A percentile compares a stretch with the other conserved stretches of the same genome.
Evolutionary conservation across 1,139 yeast genomes (phyloP).

Genomic region (Diutina scorzettiae): DNA sequence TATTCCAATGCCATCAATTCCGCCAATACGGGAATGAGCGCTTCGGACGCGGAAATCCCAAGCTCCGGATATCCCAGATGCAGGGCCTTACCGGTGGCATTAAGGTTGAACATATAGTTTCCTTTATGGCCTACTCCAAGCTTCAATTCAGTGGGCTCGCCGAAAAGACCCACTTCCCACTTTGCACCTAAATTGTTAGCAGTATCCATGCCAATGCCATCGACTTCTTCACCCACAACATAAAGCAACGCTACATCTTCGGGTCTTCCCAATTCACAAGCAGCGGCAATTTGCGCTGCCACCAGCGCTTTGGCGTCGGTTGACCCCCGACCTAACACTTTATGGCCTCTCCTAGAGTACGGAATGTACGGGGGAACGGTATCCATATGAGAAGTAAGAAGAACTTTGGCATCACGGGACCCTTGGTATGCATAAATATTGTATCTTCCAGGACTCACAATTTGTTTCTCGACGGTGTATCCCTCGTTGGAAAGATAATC

Average conservation of each 20-base stretch:
- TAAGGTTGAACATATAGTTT: constrained; percentile 26
- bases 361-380: constrained; percentile 61
- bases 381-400: constrained; percentile 57
- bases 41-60: constrained; percentile 53
- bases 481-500: constrained; percentile 25
- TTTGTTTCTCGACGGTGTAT: constrained; percentile 36
- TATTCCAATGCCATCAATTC: constrained; percentile 22
- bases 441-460: constrained; percentile 19
- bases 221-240: constrained; percentile 61
- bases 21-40: constrained; percentile 37
- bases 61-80: constrained; percentile 66
- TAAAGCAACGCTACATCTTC: constrained; percentile 46
- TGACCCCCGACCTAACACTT: constrained; percentile 53
- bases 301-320: constrained; percentile 62
- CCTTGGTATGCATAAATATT: constrained; percentile 53
- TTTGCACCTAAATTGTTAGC: constrained; percentile 30
- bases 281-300: constrained; percentile 38
- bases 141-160: constrained; percentile 65
- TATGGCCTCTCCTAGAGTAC: constrained; percentile 35
- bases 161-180: constrained; percentile 58
- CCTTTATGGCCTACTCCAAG: constrained; percentile 68
- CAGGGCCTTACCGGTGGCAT: constrained; percentile 44
- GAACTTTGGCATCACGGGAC: constrained; percentile 32
- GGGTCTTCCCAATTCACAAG: constrained; percentile 20
- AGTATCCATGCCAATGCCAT: constrained; percentile 46